These are phyloP conservation scores for Claviceps humidiphila DNA, from an alignment of 2,329 filamentous ascomycete genomes.

Conservation along the genomic window DNA sequence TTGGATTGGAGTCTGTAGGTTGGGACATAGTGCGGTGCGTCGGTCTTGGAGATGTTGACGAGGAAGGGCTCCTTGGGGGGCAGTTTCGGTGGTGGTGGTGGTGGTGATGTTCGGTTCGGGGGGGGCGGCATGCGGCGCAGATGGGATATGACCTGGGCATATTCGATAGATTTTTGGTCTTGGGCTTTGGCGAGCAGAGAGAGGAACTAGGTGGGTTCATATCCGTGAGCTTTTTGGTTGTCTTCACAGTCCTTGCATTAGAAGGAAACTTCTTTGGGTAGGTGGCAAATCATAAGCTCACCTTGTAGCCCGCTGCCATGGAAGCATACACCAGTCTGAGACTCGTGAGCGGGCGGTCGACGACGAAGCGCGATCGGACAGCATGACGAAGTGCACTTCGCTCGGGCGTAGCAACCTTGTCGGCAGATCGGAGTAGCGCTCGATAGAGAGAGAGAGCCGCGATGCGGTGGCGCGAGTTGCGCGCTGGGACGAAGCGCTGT, in stretches of 20 bases:
- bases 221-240: not conserved
- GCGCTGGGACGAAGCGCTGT: conserved; percentile 30
- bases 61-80: conserved; percentile 16
- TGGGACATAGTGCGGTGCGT: conserved; percentile 34
- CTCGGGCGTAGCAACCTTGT: conserved; percentile 37
- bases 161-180: conserved; percentile 23
- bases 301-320: conserved; percentile 57
- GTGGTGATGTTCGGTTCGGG: conserved; percentile 8
- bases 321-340: conserved; percentile 46
- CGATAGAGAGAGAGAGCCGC: conserved; percentile 59
- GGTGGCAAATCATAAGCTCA: conserved; percentile 12
- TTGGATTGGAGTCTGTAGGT: conserved; percentile 25
- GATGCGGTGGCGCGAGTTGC: conserved; percentile 37
- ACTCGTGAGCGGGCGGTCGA: conserved; percentile 45
- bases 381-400: conserved; percentile 28
- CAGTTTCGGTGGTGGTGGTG: conserved; percentile 7
- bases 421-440: conserved; percentile 49
- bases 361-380: conserved; percentile 48
- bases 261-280: not conserved
- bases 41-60: conserved; percentile 19
- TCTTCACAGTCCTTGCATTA: not conserved
- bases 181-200: conserved; percentile 26
- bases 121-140: conserved; percentile 20
- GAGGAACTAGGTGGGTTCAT: conserved; percentile 20
- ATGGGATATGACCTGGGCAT: conserved; percentile 27